A percentile compares a stretch with the other conserved stretches of the same genome.
phyloP scores from a whole-genome alignment of 2,329 filamentous ascomycete genomes.

The Plectosphaerella cucumerina region DNA sequence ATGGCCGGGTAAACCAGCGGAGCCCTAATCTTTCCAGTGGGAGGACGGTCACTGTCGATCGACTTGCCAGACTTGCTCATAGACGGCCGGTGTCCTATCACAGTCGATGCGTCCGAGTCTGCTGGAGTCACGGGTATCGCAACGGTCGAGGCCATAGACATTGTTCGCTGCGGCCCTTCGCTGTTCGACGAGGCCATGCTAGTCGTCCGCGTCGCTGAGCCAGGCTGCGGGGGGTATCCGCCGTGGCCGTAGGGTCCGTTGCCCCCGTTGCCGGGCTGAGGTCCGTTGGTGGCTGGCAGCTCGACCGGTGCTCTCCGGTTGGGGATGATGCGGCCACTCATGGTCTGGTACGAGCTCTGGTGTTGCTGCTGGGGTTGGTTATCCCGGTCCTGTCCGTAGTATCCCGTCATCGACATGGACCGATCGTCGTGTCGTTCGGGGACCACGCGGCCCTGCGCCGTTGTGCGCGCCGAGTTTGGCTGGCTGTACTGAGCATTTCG shows the following conservation, averaged over 20 bases:
- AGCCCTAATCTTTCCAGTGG: slow-evolving; percentile 60
- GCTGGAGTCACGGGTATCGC: slow-evolving; percentile 65
- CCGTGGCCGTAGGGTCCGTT: slow-evolving; percentile 22
- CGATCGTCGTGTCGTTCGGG: slow-evolving; percentile 90
- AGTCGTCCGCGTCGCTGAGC: slow-evolving; percentile 53
- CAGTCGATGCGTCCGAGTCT: slow-evolving; percentile 45
- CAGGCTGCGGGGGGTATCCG: slow-evolving; percentile 42
- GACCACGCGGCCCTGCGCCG: slow-evolving; percentile 85
- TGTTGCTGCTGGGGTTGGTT: slow-evolving; percentile 10
- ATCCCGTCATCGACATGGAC: slow-evolving; percentile 92
- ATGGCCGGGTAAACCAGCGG: slow-evolving; percentile 92
- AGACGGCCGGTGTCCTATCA: slow-evolving; percentile 51
- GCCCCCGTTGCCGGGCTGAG: slow-evolving; percentile 4
- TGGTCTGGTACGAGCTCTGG: slow-evolving; percentile 70
- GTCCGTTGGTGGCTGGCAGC: slow-evolving; percentile 29
- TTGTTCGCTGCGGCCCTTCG: slow-evolving; percentile 57
- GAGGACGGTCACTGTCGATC: slow-evolving; percentile 51
- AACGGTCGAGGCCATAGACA: slow-evolving; percentile 90
- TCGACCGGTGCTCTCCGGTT: slow-evolving; percentile 52
- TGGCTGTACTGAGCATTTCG: slow-evolving; percentile 70
- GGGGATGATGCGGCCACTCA: slow-evolving; percentile 88
- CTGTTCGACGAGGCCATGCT: slow-evolving; percentile 56
- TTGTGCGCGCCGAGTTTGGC: slow-evolving; percentile 67
- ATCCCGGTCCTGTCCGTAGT: slow-evolving; percentile 63
- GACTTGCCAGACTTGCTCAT: slow-evolving; percentile 52